Base-by-base conservation (phyloP, 495 filamentous ascomycete genomes). In the Cercophora newfieldiana region DNA sequence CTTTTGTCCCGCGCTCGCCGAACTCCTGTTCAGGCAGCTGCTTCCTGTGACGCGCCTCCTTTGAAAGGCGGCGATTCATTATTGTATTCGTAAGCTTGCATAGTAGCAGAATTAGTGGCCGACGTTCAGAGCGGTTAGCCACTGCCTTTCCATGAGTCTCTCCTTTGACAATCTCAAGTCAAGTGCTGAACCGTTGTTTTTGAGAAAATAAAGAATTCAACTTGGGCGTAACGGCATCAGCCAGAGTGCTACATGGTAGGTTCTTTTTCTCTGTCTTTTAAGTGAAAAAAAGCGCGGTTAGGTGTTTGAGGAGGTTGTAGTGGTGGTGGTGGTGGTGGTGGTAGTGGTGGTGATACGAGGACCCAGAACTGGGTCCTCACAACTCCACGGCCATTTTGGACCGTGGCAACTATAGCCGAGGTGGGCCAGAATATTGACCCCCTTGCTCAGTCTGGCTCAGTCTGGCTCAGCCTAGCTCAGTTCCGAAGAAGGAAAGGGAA, bases 381-480 rank as follows among this genome's bases (percentile, higher is more conserved):
- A 50, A 50, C 48, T 50, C 48, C 48, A 50, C 48, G 6, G 48
- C 48, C 48, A 50, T 50, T 50, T 50, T 50, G 19, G 48, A 50
- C 48, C 19, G 19, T 22, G 48, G 48, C 48, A 44, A 44, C 33
- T 44, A n/a, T n/a, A n/a, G n/a, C n/a, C n/a, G n/a, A n/a, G n/a
- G n/a, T n/a, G n/a, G n/a, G n/a, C n/a, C n/a, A n/a, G n/a, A n/a
- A n/a, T n/a, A n/a, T n/a, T n/a, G n/a, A n/a, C n/a, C n/a, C n/a
- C n/a, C n/a, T n/a, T n/a, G n/a, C n/a, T n/a, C n/a, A n/a, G n/a
- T n/a, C n/a, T n/a, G n/a, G n/a, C n/a, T n/a, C n/a, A n/a, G n/a
- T n/a, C n/a, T n/a, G n/a, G n/a, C n/a, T n/a, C n/a, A n/a, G n/a
- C n/a, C n/a, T n/a, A n/a, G n/a, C n/a, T n/a, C n/a, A n/a, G n/a